Evolutionary conservation across 192 early-diverging fungal genomes (phyloP).

Genomic region (Entrophospora sp.): DNA sequence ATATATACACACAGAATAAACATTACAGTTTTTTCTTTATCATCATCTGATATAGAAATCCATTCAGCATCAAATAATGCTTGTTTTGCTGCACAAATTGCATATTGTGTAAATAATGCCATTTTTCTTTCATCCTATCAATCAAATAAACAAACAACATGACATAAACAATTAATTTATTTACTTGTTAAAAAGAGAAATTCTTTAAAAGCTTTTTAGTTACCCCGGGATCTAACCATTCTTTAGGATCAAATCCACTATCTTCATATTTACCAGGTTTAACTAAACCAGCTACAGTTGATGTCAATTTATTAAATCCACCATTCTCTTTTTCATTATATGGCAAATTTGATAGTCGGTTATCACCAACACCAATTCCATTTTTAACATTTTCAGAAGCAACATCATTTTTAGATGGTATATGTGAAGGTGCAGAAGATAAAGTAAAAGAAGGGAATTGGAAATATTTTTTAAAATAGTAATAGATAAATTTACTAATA

Average conservation of each 20-base stretch:
- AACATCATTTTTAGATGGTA: no score
- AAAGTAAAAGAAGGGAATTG: no score
- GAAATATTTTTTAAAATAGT: no score
- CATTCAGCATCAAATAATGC: conserved; percentile 80
- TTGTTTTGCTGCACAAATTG: conserved; percentile 70
- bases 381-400: no score
- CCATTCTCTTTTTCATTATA: conserved; percentile 21
- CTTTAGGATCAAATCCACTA: conserved; percentile 59
- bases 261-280: conserved; percentile 36
- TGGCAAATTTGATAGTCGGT: conserved; percentile 9
- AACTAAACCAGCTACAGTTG: conserved; percentile 69
- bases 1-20: conserved; percentile 2
- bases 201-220: not conserved
- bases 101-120: conserved; percentile 83
- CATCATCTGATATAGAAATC: conserved; percentile 41
- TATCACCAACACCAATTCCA: no score
- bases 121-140: conserved; percentile 65
- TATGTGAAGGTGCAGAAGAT: no score
- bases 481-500: no score
- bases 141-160: not conserved
- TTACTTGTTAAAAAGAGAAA: not conserved
- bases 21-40: conserved; percentile 58
- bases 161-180: not conserved
- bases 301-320: conserved; percentile 59
- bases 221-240: conserved; percentile 72